Conservation (phyloP, 2,329 filamentous ascomycete species). For the Penicillium sp. region DNA sequence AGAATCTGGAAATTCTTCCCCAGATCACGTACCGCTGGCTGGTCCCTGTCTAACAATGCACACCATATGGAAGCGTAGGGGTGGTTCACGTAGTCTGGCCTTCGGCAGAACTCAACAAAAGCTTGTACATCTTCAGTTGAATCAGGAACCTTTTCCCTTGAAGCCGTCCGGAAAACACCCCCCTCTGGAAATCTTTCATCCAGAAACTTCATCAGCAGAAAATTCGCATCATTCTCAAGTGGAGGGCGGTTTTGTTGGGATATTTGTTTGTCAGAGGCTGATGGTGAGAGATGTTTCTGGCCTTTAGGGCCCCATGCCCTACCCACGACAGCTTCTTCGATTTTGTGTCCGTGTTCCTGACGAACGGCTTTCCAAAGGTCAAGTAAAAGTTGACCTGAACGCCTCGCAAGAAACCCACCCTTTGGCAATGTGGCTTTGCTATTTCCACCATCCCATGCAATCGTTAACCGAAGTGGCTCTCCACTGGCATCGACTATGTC, state of each 20-base stretch:
- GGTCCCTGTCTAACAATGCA: neutral
- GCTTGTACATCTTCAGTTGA: neutral
- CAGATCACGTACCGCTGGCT: no score
- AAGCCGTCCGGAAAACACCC: neutral
- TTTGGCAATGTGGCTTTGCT: neutral
- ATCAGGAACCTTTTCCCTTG: neutral
- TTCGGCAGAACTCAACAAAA: slow-evolving; percentile 1
- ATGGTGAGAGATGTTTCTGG: no score
- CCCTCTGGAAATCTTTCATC: neutral
- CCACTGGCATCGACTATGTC: neutral
- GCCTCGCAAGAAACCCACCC: neutral
- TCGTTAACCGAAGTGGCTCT: neutral
- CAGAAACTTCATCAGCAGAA: neutral
- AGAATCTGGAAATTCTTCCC: no score
- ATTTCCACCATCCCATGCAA: neutral
- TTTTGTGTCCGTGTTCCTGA: neutral
- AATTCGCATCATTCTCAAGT: neutral
- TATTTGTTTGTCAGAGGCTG: neutral
- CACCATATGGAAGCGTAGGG: neutral
- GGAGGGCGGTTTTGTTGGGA: neutral
- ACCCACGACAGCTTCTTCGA: no score
- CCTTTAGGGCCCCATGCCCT: no score
- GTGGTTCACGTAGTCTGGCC: neutral
- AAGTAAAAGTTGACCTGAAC: neutral
- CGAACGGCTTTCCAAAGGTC: neutral